These are phyloP conservation scores for Kazachstania viticola DNA, from an alignment of 805 yeast species.

Conservation along the genomic window DNA sequence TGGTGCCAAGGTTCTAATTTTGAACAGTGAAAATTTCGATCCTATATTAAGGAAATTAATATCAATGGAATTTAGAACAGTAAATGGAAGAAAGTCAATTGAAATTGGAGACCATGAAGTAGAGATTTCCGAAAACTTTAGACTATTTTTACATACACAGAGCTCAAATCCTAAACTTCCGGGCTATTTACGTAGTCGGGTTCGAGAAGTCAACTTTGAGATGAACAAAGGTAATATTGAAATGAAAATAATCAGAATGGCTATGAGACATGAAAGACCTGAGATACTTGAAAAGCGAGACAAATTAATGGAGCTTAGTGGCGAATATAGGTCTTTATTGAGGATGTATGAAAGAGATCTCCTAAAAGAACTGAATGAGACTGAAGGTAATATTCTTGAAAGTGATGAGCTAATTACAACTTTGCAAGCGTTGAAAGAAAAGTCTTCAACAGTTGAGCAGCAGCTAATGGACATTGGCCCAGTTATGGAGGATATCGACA, in stretches of 20 bases:
- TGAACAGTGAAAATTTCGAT: constrained; percentile 73
- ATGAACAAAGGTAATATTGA: constrained; percentile 60
- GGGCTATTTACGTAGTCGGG: constrained; percentile 49
- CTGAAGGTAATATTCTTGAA: constrained; percentile 56
- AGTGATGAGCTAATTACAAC: constrained; percentile 47
- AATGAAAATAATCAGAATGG: constrained; percentile 45
- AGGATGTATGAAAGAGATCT: constrained; percentile 47
- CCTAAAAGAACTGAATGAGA: constrained; percentile 42
- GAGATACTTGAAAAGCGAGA: constrained; percentile 49
- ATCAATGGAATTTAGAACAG: constrained; percentile 41
- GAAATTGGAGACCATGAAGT: constrained; percentile 50
- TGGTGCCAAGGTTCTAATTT: constrained; percentile 63
- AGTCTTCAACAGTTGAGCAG: constrained; percentile 40
- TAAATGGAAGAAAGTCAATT: constrained; percentile 62
- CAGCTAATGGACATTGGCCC: constrained; percentile 44
- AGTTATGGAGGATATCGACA: constrained; percentile 45
- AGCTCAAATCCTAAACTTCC: constrained; percentile 39
- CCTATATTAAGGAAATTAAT: constrained; percentile 59
- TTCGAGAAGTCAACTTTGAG: constrained; percentile 57
- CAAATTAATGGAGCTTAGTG: constrained; percentile 42
- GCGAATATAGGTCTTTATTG: constrained; percentile 46
- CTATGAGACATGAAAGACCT: constrained; percentile 48
- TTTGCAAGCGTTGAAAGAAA: constrained; percentile 53
- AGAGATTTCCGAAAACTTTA: constrained; percentile 57
- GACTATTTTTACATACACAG: constrained; percentile 46